A percentile compares a stretch with the other conserved stretches of the same genome.
Evolutionary conservation across 2,329 filamentous ascomycete genomes (phyloP).

Genomic region (Trichoderma lentiforme): DNA sequence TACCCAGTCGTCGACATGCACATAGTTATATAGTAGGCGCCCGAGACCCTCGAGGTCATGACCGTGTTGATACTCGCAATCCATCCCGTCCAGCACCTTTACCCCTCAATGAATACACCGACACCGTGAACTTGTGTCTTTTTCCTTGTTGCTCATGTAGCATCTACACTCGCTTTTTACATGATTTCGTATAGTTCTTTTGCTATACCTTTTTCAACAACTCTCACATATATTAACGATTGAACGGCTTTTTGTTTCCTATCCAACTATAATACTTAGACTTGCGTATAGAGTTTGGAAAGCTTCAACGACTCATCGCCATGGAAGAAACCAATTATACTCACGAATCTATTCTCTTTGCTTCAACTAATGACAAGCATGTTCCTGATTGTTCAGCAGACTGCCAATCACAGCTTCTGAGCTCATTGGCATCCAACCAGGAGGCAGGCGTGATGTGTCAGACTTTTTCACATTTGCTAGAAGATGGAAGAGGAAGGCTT

Average conservation of each 20-base stretch:
- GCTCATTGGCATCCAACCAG: constrained; percentile 26
- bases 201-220: neutral
- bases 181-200: neutral
- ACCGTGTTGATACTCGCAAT: neutral
- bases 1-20: neutral
- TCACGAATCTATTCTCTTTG: constrained; percentile 21
- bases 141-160: neutral
- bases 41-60: neutral
- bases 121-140: neutral
- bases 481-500: constrained; percentile 32
- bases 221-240: neutral
- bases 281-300: neutral
- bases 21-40: neutral
- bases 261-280: neutral
- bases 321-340: neutral
- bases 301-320: neutral
- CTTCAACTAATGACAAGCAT: constrained; percentile 30
- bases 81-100: neutral
- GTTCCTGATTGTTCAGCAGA: constrained; percentile 33
- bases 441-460: constrained; percentile 34
- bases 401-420: constrained; percentile 35
- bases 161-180: neutral
- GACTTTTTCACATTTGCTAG: constrained; percentile 27
- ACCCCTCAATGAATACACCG: neutral
- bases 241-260: neutral